Percentiles rank a stretch among this genome's conserved stretches.
phyloP scores from a whole-genome alignment of 768 basidiomycete species.

The Coprinopsis cinerea region DNA sequence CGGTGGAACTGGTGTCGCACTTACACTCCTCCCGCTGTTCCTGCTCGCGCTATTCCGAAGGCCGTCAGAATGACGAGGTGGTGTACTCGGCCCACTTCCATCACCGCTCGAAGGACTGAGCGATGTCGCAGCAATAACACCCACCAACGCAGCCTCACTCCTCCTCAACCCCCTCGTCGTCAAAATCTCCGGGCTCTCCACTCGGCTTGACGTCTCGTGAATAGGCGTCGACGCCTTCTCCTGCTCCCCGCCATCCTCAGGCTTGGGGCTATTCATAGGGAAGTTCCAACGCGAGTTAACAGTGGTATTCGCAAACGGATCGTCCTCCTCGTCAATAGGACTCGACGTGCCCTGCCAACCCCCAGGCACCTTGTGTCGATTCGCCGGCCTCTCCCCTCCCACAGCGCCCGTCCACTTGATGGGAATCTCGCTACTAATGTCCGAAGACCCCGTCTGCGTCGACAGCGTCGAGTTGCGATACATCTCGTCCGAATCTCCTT shows the following conservation, averaged over 20 bases:
- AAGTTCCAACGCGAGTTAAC: background rate
- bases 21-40: background rate
- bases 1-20: background rate
- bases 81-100: too few relatives aligned
- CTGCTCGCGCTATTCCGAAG: background rate
- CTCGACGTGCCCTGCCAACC: constrained; percentile 52
- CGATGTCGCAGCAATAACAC: constrained; percentile 35
- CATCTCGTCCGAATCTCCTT: constrained; percentile 23
- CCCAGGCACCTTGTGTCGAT: constrained; percentile 42
- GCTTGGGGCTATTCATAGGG: background rate
- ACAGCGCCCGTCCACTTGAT: constrained; percentile 54
- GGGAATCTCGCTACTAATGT: constrained; percentile 43
- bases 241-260: constrained; percentile 16
- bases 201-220: constrained; percentile 45
- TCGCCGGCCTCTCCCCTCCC: constrained; percentile 14
- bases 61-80: background rate
- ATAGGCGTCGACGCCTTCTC: constrained; percentile 27
- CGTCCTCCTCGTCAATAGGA: constrained; percentile 12
- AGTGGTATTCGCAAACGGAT: background rate
- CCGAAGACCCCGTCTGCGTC: constrained; percentile 32
- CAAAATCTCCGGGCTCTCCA: constrained; percentile 51
- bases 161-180: constrained; percentile 32
- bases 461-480: constrained; percentile 62
- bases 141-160: constrained; percentile 60
- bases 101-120: constrained; percentile 3